A percentile compares a stretch with the other conserved stretches of the same genome.
Evolutionary conservation across 805 yeast species (phyloP).

Genomic region (Priceomyces castillae): DNA sequence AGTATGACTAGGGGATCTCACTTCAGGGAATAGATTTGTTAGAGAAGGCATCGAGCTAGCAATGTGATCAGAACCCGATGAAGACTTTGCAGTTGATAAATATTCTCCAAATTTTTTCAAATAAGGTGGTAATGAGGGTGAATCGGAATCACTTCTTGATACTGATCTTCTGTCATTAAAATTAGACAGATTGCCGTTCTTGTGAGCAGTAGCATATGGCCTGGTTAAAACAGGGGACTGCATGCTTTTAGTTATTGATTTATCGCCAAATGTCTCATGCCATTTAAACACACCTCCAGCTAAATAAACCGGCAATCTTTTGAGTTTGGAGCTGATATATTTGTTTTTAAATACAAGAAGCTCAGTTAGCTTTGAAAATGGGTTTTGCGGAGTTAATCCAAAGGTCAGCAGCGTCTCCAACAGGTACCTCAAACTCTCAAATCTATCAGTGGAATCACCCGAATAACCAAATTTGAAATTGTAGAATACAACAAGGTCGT

Average conservation of each 20-base stretch:
- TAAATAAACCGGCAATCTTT: constrained; percentile 30
- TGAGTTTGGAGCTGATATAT: constrained; percentile 32
- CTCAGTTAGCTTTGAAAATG: constrained; percentile 48
- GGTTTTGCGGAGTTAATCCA: constrained; percentile 51
- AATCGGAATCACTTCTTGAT: neutral
- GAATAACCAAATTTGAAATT: constrained; percentile 44
- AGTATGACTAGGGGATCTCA: neutral
- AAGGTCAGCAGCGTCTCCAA: constrained; percentile 24
- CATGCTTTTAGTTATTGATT: constrained; percentile 15
- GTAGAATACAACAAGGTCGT: constrained; percentile 64
- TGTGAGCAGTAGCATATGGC: constrained; percentile 18
- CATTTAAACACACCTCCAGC: constrained; percentile 39
- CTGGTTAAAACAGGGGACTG: constrained; percentile 11
- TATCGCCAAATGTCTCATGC: constrained; percentile 30
- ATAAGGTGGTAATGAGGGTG: constrained; percentile 19
- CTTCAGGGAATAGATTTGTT: neutral
- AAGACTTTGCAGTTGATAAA: constrained; percentile 26
- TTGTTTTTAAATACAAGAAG: constrained; percentile 29
- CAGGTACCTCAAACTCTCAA: constrained; percentile 35
- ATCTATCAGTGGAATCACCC: constrained; percentile 22
- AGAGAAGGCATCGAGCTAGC: neutral
- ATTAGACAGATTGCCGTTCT: constrained; percentile 9
- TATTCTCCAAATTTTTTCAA: constrained; percentile 31
- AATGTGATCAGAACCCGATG: neutral
- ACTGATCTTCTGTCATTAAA: constrained; percentile 2